Base-by-base conservation (phyloP, 2,329 filamentous ascomycete species). In the Colletotrichum sp. region DNA sequence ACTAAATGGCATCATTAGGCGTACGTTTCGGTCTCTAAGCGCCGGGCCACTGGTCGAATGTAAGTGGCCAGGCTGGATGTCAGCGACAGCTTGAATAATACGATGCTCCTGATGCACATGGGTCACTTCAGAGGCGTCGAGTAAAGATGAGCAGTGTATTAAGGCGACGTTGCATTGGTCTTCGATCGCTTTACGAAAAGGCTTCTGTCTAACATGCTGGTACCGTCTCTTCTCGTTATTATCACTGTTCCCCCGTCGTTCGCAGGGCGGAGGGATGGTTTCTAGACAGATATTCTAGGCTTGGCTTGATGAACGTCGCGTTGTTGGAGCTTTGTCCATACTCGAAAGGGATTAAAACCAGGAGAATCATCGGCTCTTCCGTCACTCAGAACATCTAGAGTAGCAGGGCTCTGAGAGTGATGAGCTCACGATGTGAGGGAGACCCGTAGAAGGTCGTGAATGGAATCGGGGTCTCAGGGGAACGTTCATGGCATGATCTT, bases 211-310 rank as follows among this genome's bases (percentile, higher is more conserved):
- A 13, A 24, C 43, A 51, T 51, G 11, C 1, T 13, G 11, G n/a
- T 1, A 2, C 12, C 12, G 2, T 51, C 21, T 6, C n/a, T 51
- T 13, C 43, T 5, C 43, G 43, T 51, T n/a, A 8, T 51, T 21
- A 6, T 13, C n/a, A 11, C 2, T 51, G 11, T 47, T 47, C 5
- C 43, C 12, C 43, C 1, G 11, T 51, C 21, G 21, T 51, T 21
- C 6, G 0, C 0, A 8, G 6, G 43, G 0, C 43, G 0, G n/a
- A 8, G 11, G 43, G 0, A 1, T 21, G 1, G 13, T 21, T 11
- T 0, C 4, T 13, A 1, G 43, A n/a, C 2, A 21, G 1, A 0
- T 8, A 0, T 0, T n/a, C 0, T 4, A 27, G n/a, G 1, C 8
- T 47, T 13, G 43, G n/a, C 6, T 8, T 8, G n/a, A 21, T 0